phyloP scores from a whole-genome alignment of 148 eudicot genomes.

The Dianthus caryophyllus region DNA sequence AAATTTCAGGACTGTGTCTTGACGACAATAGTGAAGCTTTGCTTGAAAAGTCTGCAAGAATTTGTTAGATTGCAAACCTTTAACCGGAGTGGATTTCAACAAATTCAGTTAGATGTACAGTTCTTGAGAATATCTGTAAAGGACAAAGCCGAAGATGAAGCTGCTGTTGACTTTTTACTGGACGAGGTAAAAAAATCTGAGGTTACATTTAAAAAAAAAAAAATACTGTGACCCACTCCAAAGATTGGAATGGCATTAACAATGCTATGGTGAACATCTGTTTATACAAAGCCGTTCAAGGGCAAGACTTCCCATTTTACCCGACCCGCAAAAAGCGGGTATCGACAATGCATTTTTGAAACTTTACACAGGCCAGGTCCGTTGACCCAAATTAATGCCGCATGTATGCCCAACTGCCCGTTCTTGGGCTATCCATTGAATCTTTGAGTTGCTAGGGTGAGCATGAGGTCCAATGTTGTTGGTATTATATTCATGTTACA shows the following conservation, averaged over 20 bases:
- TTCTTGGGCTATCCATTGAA: no score
- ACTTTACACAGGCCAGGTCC: no score
- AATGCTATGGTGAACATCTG: no score
- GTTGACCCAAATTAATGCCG: no score
- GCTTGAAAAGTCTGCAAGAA: constrained; percentile 92
- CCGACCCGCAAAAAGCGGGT: neutral
- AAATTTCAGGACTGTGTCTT: constrained; percentile 77
- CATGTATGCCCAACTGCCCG: no score
- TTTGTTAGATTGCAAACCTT: constrained; percentile 85
- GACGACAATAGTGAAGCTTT: constrained; percentile 67
- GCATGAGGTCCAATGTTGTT: neutral
- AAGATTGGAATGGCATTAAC: no score
- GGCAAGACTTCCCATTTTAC: neutral
- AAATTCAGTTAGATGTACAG: constrained; percentile 92
- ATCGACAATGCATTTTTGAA: no score
- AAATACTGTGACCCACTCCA: no score
- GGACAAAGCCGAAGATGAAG: constrained; percentile 83
- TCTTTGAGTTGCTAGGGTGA: no score
- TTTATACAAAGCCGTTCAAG: no score
- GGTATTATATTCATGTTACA: neutral
- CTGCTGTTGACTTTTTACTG: constrained; percentile 81
- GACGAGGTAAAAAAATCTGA: constrained; percentile 61
- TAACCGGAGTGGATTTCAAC: constrained; percentile 98
- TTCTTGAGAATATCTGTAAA: constrained; percentile 62
- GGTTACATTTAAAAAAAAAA: no score